These are phyloP conservation scores for Baorangia bicolor DNA, from an alignment of 768 basidiomycete genomes.

Conservation along the genomic window DNA sequence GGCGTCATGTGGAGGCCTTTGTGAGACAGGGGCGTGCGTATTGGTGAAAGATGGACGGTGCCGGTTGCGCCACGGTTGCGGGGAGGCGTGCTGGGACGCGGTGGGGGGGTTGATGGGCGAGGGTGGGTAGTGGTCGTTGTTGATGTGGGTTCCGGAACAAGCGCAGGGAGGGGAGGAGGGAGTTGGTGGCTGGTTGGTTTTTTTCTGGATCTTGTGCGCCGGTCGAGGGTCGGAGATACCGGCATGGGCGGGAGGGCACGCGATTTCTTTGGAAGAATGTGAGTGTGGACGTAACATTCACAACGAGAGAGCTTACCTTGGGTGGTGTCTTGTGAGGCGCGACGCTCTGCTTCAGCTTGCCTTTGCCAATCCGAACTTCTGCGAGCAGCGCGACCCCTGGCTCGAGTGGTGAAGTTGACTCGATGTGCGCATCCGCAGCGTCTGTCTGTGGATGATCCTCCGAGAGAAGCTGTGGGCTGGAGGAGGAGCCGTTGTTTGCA, in stretches of 20 bases:
- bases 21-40: constrained; percentile 67
- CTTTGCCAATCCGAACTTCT: constrained; percentile 11
- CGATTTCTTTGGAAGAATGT: constrained; percentile 32
- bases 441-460: constrained; percentile 25
- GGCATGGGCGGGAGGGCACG: constrained; percentile 42
- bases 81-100: constrained; percentile 40
- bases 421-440: constrained; percentile 13
- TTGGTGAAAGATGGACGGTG: constrained; percentile 51
- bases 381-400: constrained; percentile 5
- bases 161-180: constrained; percentile 22
- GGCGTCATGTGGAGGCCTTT: constrained; percentile 71
- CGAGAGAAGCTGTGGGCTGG: constrained; percentile 52
- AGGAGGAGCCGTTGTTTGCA: constrained; percentile 63
- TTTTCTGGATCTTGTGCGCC: constrained; percentile 28
- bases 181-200: constrained; percentile 15
- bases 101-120: constrained; percentile 37
- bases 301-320: constrained; percentile 14
- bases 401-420: constrained; percentile 18
- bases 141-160: constrained; percentile 28
- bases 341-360: constrained; percentile 18
- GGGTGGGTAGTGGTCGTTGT: constrained; percentile 11
- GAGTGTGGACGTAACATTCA: neutral
- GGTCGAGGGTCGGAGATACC: constrained; percentile 46
- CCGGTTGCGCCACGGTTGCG: constrained; percentile 21
- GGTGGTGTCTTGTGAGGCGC: constrained; percentile 28